Percentiles rank a stretch among this genome's conserved stretches.
These are phyloP conservation scores for Physcomitrellopsis africana DNA, from an alignment of 225 moss, liverwort and hornwort species.

Conservation along the genomic window DNA sequence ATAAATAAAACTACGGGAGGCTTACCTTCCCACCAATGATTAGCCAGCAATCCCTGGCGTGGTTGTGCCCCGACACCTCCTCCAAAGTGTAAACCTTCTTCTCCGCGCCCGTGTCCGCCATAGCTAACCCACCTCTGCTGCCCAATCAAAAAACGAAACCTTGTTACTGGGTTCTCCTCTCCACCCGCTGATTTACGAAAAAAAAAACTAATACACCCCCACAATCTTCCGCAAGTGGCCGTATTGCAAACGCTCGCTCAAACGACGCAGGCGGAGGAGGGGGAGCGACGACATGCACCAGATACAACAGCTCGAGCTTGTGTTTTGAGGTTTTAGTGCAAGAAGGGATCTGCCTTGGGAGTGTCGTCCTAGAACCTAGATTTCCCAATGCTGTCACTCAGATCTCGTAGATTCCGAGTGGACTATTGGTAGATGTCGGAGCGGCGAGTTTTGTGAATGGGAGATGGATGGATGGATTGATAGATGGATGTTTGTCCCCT, in stretches of 20 bases:
- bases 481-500: too few relatives aligned
- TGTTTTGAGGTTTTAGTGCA: not conserved
- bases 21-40: constrained; percentile 67
- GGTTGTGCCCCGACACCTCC: constrained; percentile 61
- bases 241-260: not conserved
- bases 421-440: too few relatives aligned
- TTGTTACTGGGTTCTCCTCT: not conserved
- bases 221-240: not conserved
- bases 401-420: fast-evolving
- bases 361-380: not conserved
- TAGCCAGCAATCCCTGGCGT: constrained; percentile 67
- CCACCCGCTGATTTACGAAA: too few relatives aligned
- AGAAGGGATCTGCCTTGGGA: not conserved
- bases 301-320: not conserved
- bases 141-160: not conserved
- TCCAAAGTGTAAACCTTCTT: constrained; percentile 57
- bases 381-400: fast-evolving
- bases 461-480: too few relatives aligned
- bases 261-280: too few relatives aligned
- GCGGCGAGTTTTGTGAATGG: not conserved
- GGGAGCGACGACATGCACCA: not conserved
- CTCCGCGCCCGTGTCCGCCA: constrained; percentile 37
- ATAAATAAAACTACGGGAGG: not conserved
- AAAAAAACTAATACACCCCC: too few relatives aligned
- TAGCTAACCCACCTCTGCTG: not conserved